Evolutionary conservation across 306 rosid species (phyloP).

Genomic region (Carpinus viminea): DNA sequence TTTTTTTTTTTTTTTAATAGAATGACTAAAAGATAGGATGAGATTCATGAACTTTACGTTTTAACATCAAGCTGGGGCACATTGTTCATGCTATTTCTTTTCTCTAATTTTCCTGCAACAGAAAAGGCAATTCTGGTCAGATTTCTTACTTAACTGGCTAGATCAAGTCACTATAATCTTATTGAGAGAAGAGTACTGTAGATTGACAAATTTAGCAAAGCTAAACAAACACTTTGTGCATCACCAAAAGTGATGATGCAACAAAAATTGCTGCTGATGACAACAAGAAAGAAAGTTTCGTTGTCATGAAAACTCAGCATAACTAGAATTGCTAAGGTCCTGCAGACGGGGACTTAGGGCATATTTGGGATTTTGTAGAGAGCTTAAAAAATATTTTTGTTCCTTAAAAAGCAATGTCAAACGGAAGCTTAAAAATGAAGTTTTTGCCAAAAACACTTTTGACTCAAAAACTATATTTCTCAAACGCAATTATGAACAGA

Average conservation of each 20-base stretch:
- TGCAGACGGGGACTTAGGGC: too few relatives aligned
- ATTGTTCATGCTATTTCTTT: conserved; percentile 38
- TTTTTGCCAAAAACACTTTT: too few relatives aligned
- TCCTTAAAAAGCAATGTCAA: too few relatives aligned
- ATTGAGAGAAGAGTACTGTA: neutral
- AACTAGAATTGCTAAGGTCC: neutral
- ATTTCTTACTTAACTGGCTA: conserved; percentile 3
- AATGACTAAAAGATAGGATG: neutral
- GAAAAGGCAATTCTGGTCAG: conserved; percentile 14
- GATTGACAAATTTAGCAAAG: neutral
- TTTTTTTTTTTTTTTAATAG: neutral
- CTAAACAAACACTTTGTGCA: neutral
- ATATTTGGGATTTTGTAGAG: too few relatives aligned
- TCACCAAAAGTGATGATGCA: neutral
- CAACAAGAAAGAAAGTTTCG: neutral
- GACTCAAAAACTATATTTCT: too few relatives aligned
- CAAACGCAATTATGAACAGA: too few relatives aligned
- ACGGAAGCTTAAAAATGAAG: neutral
- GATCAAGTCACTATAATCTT: conserved; percentile 3
- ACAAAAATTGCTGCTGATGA: conserved; percentile 3
- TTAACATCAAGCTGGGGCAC: conserved; percentile 56
- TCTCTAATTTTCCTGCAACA: conserved; percentile 73
- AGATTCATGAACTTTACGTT: conserved; percentile 46
- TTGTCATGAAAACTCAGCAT: neutral
- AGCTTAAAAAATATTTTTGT: too few relatives aligned